A percentile compares a stretch with the other conserved stretches of the same genome.
phyloP scores from a whole-genome alignment of 768 basidiomycete species.

The Sistotremastrum suecicum region DNA sequence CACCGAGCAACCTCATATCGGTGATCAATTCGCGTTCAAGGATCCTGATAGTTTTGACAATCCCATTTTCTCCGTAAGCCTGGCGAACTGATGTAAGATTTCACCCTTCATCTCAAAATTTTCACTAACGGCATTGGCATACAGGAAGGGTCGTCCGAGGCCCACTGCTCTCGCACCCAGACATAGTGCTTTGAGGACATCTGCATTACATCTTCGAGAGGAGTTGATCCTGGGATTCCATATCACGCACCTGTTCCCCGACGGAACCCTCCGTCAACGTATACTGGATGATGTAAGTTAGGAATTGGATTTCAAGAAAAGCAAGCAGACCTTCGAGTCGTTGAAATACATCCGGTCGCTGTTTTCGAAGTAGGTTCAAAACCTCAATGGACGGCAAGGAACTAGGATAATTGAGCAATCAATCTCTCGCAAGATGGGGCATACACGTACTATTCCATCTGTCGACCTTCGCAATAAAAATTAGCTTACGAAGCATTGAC shows the following conservation, averaged over 20 bases:
- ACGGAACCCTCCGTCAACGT: slow-evolving; percentile 42
- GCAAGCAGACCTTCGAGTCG: slow-evolving; percentile 45
- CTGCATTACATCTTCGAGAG: slow-evolving; percentile 18
- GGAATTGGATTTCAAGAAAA: not conserved
- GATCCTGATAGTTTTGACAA: slow-evolving; percentile 49
- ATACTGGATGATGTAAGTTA: slow-evolving; percentile 12
- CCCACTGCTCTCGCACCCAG: slow-evolving; percentile 82
- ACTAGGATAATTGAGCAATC: slow-evolving; percentile 28
- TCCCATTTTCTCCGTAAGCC: slow-evolving; percentile 67
- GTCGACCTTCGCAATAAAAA: slow-evolving; percentile 37
- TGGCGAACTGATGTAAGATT: slow-evolving; percentile 13
- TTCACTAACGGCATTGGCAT: slow-evolving; percentile 58
- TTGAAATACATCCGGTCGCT: slow-evolving; percentile 61
- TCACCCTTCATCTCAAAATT: not conserved
- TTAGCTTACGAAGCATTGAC: not conserved
- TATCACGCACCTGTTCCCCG: slow-evolving; percentile 55
- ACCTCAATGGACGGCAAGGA: slow-evolving; percentile 69
- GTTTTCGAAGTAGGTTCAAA: slow-evolving; percentile 54
- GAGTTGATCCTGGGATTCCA: not conserved
- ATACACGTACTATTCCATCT: slow-evolving; percentile 58
- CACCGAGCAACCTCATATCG: slow-evolving; percentile 67
- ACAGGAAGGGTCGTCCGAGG: slow-evolving; percentile 74
- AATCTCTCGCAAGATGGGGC: slow-evolving; percentile 5
- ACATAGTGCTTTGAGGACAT: slow-evolving; percentile 82
- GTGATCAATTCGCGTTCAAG: slow-evolving; percentile 65